Evolutionary conservation across 306 rosid genomes (phyloP).

Genomic region (Arachis hypogaea): DNA sequence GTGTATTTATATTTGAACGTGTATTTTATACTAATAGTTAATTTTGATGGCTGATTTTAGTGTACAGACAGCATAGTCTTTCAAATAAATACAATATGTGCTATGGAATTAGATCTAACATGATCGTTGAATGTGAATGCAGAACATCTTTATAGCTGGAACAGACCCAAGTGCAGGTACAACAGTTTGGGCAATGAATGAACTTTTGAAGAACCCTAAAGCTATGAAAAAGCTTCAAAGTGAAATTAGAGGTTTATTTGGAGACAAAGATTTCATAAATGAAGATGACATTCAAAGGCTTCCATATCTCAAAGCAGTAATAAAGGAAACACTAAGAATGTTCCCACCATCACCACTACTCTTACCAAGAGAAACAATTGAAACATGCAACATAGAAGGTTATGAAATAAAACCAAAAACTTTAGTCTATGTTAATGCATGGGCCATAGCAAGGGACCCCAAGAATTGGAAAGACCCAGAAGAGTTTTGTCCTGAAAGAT

Average conservation of each 20-base stretch:
- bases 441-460: conserved; percentile 48
- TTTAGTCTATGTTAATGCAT: conserved; percentile 34
- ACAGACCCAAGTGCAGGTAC: conserved; percentile 39
- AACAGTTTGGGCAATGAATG: conserved; percentile 42
- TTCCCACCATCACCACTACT: conserved; percentile 48
- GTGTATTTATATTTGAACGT: too few relatives aligned
- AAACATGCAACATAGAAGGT: conserved; percentile 35
- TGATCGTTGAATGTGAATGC: neutral
- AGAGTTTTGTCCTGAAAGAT: conserved; percentile 46
- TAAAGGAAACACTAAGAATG: conserved; percentile 46
- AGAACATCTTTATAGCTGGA: conserved; percentile 49
- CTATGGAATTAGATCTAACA: too few relatives aligned
- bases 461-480: conserved; percentile 40
- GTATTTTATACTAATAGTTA: too few relatives aligned
- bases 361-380: conserved; percentile 41
- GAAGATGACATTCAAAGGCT: conserved; percentile 48
- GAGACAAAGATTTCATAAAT: conserved; percentile 37
- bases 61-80: too few relatives aligned
- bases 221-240: conserved; percentile 36
- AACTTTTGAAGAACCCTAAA: conserved; percentile 34
- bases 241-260: conserved; percentile 30
- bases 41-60: too few relatives aligned
- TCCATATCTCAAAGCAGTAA: conserved; percentile 42
- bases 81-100: too few relatives aligned
- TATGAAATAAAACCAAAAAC: conserved; percentile 43